Base-by-base conservation (phyloP, 306 rosid species). In the Dalbergia cochinchinensis region DNA sequence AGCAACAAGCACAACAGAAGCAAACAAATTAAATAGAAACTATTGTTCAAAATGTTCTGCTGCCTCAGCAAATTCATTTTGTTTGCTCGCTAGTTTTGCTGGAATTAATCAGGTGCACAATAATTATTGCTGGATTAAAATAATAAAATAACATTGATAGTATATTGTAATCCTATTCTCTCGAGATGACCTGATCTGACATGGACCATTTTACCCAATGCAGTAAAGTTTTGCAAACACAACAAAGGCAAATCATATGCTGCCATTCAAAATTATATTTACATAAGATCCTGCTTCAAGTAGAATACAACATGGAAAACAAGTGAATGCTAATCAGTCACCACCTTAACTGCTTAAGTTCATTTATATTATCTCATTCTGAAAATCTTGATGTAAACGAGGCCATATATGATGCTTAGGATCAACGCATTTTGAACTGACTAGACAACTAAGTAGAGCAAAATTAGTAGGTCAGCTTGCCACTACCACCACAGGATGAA, bases 401-500 rank as follows among this genome's bases (percentile, higher is more conserved):
- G 69, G 65, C 39, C 18, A 51, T 11, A 18, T 66, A 65, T 55
- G 33, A 73, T 63, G 69, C 13, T 6, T 61, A 78, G 65, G 61
- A 45, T 57, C 31, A 20, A 41, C 37, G 58, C 22, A 58, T 41
- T 35, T 51, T 66, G 71, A 71, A 60, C 51, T 47, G 34, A 18
- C 47, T 11, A 45, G 53, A 69, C 18, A 55, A 37, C 31, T 26
- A 37, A 18, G 76, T 26, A 68, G 14, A 62, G 37, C 54, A 78
- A 79, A 87, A 80, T 86, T 90, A 89, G 71, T 7, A 77, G 86
- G 64, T 87, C 82, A 91, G 76, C 83, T 92, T 89, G 45, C 99
- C 99, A 81, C 82, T 84, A 77, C 99, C 99, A 76, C 86, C 90
- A 66, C 99, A 95, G 62, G 89, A 66, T 63, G 44, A 79, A 82